Percentiles rank a stretch among this genome's conserved stretches.
These are phyloP conservation scores for Pholiota microspora DNA, from an alignment of 768 basidiomycete species.

Conservation along the genomic window DNA sequence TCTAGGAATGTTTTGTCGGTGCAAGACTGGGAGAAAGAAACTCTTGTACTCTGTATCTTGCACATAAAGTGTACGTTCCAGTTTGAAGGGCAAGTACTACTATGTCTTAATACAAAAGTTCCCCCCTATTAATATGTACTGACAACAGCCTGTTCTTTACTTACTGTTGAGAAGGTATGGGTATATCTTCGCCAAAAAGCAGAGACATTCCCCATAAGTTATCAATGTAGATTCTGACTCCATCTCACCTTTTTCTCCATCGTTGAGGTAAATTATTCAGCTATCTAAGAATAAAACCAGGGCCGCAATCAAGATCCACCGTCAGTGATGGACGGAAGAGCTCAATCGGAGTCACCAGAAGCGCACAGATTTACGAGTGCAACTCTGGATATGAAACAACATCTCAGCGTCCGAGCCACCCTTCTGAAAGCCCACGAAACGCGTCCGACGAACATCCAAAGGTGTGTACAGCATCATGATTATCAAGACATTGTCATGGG, in stretches of 20 bases:
- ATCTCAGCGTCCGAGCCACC: neutral
- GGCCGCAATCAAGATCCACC: neutral
- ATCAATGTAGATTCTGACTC: neutral
- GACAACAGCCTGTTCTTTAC: too few species aligned
- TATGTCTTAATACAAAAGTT: too few species aligned
- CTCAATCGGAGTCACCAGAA: neutral
- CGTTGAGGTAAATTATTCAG: neutral
- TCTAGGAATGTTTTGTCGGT: neutral
- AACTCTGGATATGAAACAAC: constrained; percentile 1
- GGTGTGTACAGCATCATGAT: neutral
- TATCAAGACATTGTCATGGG: neutral
- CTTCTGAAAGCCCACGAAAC: constrained; percentile 47
- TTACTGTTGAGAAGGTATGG: too few species aligned
- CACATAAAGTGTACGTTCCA: too few species aligned
- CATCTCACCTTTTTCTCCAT: neutral
- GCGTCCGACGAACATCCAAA: constrained; percentile 40
- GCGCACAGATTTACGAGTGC: constrained; percentile 1
- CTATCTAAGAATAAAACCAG: neutral
- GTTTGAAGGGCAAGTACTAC: too few species aligned
- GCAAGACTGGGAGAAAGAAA: neutral
- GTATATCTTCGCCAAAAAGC: too few species aligned
- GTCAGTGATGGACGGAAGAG: neutral
- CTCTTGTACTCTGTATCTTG: too few species aligned
- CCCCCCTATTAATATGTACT: too few species aligned
- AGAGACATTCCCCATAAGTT: neutral